Percentiles rank a stretch among this genome's conserved stretches.
phyloP scores from a whole-genome alignment of 805 yeast genomes.

The Brettanomyces anomalus region DNA sequence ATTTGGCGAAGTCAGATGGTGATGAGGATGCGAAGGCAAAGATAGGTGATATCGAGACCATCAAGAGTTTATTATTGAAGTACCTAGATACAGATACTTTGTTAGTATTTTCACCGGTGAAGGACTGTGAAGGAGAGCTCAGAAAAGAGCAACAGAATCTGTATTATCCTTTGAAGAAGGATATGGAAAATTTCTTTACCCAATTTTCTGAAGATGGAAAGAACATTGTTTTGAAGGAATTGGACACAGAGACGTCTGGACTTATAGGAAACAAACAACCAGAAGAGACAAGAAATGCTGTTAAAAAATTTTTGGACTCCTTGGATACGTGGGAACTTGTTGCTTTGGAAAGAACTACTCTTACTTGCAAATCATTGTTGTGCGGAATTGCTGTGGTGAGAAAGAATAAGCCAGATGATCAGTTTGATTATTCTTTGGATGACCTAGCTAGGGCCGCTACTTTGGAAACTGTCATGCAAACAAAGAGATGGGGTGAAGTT shows the following conservation, averaged over 20 bases:
- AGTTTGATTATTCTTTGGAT: slow-evolving; percentile 39
- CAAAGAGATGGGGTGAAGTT: slow-evolving; percentile 94
- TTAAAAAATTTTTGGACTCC: slow-evolving; percentile 49
- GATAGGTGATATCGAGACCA: slow-evolving; percentile 50
- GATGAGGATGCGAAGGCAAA: slow-evolving; percentile 46
- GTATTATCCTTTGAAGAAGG: slow-evolving; percentile 65
- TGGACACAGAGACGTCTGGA: slow-evolving; percentile 80
- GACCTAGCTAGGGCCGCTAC: slow-evolving; percentile 71
- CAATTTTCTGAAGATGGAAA: slow-evolving; percentile 24
- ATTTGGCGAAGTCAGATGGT: slow-evolving; percentile 40
- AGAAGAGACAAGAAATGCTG: slow-evolving; percentile 50
- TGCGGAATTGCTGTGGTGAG: slow-evolving; percentile 66
- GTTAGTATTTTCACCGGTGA: slow-evolving; percentile 70
- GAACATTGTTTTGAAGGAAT: slow-evolving; percentile 35
- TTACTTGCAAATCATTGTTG: slow-evolving; percentile 78
- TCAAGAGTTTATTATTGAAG: slow-evolving; percentile 55
- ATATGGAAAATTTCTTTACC: slow-evolving; percentile 54
- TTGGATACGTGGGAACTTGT: slow-evolving; percentile 73
- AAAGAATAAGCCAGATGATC: slow-evolving; percentile 24
- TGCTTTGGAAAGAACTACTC: slow-evolving; percentile 83
- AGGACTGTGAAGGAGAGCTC: slow-evolving; percentile 76
- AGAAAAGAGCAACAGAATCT: slow-evolving; percentile 71
- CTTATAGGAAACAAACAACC: slow-evolving; percentile 73
- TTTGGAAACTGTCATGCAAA: slow-evolving; percentile 77
- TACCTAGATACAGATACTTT: slow-evolving; percentile 94